Percentiles rank a stretch among this genome's conserved stretches.
Conservation (phyloP, 768 basidiomycete species). For the Plicaturopsis crispa region DNA sequence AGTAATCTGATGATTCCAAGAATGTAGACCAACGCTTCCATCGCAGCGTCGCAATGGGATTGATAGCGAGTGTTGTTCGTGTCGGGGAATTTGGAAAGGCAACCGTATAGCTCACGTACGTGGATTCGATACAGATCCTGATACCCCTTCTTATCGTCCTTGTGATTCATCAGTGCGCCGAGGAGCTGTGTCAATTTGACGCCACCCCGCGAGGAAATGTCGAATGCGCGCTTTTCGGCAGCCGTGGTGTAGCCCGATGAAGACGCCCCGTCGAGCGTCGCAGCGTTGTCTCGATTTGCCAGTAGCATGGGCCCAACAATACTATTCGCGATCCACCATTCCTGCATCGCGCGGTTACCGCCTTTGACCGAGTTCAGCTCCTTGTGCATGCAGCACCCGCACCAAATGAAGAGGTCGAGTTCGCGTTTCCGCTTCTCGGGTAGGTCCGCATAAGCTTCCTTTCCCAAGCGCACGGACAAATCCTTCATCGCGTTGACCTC, state of each 20-base stretch:
- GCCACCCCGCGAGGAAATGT: constrained; percentile 12
- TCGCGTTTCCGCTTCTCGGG: constrained; percentile 10
- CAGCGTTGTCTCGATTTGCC: constrained; percentile 20
- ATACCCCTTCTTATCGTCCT: constrained; percentile 28
- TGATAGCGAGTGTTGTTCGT: constrained; percentile 13
- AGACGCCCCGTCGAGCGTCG: constrained; percentile 5
- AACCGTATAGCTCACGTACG: constrained; percentile 4
- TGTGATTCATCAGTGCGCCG: constrained; percentile 22
- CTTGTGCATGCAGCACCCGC: constrained; percentile 25
- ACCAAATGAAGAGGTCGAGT: constrained; percentile 21
- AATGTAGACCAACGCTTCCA: background rate
- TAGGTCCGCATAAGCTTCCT: constrained; percentile 9
- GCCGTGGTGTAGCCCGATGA: constrained; percentile 1
- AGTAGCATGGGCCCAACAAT: constrained; percentile 16
- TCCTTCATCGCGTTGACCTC: constrained; percentile 12
- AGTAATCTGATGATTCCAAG: constrained; percentile 4
- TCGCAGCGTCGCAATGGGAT: constrained; percentile 1
- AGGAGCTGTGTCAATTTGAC: constrained; percentile 14
- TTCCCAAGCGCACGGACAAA: constrained; percentile 11
- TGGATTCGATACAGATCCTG: constrained; percentile 14
- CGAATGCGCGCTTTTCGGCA: constrained; percentile 5
- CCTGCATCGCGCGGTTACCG: constrained; percentile 13
- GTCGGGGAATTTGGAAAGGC: constrained; percentile 9
- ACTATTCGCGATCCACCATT: constrained; percentile 12
- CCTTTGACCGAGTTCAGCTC: constrained; percentile 22